Evolutionary conservation across 2,329 filamentous ascomycete species (phyloP).

Genomic region (Fusarium mundagurra): DNA sequence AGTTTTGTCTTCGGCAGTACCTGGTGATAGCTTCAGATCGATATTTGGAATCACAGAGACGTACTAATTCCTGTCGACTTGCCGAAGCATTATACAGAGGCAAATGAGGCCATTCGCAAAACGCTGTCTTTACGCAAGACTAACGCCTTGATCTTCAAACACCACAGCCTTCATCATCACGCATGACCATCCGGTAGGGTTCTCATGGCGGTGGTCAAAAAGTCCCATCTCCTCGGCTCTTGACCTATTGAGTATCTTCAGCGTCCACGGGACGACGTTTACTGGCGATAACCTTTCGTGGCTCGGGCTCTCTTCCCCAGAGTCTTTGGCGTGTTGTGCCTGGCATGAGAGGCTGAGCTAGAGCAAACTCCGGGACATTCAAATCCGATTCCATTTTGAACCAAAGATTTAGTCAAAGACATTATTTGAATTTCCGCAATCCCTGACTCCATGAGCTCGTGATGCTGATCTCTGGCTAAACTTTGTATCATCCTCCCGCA

Average conservation of each 20-base stretch:
- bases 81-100: not conserved
- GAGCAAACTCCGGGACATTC: not conserved
- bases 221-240: not conserved
- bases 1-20: not conserved
- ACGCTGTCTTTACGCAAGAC: not conserved
- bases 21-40: not conserved
- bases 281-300: slow-evolving; percentile 9
- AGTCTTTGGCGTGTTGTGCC: not conserved
- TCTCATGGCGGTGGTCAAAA: not conserved
- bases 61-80: not conserved
- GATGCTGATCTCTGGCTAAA: not conserved
- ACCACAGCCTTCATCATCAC: not conserved
- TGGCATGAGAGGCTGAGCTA: slow-evolving; percentile 8
- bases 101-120: not conserved
- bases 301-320: not conserved
- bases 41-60: slow-evolving; percentile 13
- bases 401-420: too few relatives aligned
- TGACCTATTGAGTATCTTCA: not conserved
- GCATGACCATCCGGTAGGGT: not conserved
- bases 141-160: slow-evolving; percentile 2
- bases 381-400: not conserved
- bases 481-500: too few relatives aligned
- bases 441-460: not conserved
- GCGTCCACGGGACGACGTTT: not conserved
- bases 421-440: not conserved